A percentile compares a stretch with the other conserved stretches of the same genome.
phyloP scores from a whole-genome alignment of 768 basidiomycete species.

The Podaxis sp. region DNA sequence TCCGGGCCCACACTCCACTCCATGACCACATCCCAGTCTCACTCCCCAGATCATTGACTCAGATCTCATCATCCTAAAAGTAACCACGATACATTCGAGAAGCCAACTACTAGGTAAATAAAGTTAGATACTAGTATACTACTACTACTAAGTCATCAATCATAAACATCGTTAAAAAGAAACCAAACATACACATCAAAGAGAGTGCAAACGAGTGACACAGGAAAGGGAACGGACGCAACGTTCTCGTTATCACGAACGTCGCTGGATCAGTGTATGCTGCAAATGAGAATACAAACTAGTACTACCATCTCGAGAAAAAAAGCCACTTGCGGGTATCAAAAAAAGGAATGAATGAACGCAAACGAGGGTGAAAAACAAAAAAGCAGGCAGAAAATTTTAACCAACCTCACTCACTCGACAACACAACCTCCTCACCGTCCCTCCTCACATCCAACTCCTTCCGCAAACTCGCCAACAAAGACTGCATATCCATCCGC shows the following conservation, averaged over 20 bases:
- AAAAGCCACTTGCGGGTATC: background rate
- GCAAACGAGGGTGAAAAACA: background rate
- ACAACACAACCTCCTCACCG: background rate
- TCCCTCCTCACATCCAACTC: background rate
- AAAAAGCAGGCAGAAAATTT: background rate
- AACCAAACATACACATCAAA: background rate
- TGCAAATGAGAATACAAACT: background rate
- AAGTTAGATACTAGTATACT: background rate
- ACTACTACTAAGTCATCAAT: background rate
- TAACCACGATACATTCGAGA: background rate
- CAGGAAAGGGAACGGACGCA: background rate
- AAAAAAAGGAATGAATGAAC: background rate
- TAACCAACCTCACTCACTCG: background rate
- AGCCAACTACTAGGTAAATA: background rate
- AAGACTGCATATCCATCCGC: slow-evolving; percentile 1
- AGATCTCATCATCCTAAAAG: background rate
- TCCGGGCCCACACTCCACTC: background rate
- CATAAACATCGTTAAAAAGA: background rate
- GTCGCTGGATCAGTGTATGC: background rate
- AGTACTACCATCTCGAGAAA: background rate
- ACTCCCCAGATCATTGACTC: background rate
- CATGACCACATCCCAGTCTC: background rate
- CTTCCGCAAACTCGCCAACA: background rate
- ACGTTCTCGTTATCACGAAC: background rate
- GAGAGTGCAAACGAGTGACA: background rate